Evolutionary conservation across 176 grass and related monocot species (phyloP), one percentile per base, ranked within the genome.

Genomic region (Ensete glaucum): DNA sequence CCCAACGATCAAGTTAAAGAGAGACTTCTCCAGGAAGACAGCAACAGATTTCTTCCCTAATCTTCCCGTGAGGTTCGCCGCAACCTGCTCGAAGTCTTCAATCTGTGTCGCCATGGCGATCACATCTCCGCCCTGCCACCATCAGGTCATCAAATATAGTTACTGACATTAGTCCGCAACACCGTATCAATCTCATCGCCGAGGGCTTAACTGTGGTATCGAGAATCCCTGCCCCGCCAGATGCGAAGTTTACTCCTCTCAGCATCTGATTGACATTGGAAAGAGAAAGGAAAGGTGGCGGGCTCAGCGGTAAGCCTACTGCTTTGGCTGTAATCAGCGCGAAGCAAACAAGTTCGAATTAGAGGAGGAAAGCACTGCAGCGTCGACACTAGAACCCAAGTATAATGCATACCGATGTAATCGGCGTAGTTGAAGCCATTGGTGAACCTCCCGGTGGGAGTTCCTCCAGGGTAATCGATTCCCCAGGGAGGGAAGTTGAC

Each of bases 221-320:
- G n/a, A 86, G 79, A 72, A 86, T 64, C 43, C 84, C 80, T 13
- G 84, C 78, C 14, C 80, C 84, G 3, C 23, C 84, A 50, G 84
- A 86, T 19, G 84, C 84, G 16, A 79, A 86, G 62, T 43, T 86
- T 48, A 79, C 75, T 17, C 80, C 84, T 79, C 50, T 27, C 59
- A 16, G 11, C 75, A 81, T 60, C 55, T 77, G 27, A 2, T 0
- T 58, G 11, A 1, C 62, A 69, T 50, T 75, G 34, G 62, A 60
- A 3, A 82, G 64, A 27, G 84, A 79, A 65, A 82, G 80, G 79
- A 78, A 82, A 52, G 84, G 53, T 25, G 80, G 84, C 1, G 84
- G 84, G 52, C 80, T 82, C 75, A 19, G 74, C 74, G 57, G 0
- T 34, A 79, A 82, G 20, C 84, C 84, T 4, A 81, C 48, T 1